Conservation (phyloP, 805 yeast species). For the Nakazawaea ambrosiae region DNA sequence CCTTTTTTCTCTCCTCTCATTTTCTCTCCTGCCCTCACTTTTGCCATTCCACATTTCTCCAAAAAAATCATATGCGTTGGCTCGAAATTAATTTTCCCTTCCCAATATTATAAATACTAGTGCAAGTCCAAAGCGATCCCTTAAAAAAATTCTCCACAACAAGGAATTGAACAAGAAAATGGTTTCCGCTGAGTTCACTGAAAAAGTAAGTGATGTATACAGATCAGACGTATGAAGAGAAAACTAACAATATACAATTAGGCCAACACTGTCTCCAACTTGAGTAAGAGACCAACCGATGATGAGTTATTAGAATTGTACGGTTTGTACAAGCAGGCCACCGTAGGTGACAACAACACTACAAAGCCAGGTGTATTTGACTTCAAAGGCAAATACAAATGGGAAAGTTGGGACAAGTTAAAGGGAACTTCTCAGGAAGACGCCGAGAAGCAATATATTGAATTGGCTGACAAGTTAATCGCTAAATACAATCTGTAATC, state of each 20-base stretch:
- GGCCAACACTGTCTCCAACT: conserved; percentile 76
- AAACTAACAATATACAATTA: conserved; percentile 18
- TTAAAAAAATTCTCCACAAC: too few relatives aligned
- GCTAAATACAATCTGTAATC: conserved; percentile 35
- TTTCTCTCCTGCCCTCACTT: too few relatives aligned
- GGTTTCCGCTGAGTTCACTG: conserved; percentile 30
- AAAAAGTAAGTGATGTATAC: conserved; percentile 22
- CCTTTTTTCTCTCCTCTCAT: background rate
- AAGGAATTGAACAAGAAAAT: conserved; percentile 16
- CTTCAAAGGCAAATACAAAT: conserved; percentile 92
- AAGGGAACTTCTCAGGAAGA: conserved; percentile 85
- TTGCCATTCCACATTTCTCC: too few relatives aligned
- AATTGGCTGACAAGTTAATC: conserved; percentile 55
- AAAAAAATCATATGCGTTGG: too few relatives aligned
- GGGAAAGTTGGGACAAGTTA: conserved; percentile 92
- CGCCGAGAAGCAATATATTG: conserved; percentile 80
- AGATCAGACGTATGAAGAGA: background rate
- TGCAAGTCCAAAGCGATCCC: too few relatives aligned
- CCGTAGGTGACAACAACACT: conserved; percentile 88
- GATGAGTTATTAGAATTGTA: conserved; percentile 83
- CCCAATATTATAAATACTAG: too few relatives aligned
- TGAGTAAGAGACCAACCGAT: conserved; percentile 74
- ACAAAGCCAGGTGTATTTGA: conserved; percentile 88
- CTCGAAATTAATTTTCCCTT: too few relatives aligned
- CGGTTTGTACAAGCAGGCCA: conserved; percentile 95